Evolutionary conservation across 2,329 filamentous ascomycete species (phyloP).

Genomic region (Sphaerulina vaccinii): DNA sequence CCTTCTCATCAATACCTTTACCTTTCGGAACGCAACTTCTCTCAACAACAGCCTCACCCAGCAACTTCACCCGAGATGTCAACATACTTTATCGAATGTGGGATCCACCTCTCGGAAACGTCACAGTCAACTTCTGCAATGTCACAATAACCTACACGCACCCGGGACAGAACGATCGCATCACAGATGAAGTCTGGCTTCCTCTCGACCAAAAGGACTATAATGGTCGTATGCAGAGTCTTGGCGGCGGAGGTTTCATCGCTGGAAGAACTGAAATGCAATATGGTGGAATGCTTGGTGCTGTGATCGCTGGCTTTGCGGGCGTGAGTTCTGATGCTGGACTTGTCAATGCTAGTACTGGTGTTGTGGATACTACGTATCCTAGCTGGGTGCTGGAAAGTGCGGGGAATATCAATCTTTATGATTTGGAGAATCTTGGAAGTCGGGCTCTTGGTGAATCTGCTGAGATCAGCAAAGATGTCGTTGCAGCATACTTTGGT

Average conservation of each 20-base stretch:
- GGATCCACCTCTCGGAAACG: background rate
- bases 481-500: constrained; percentile 35
- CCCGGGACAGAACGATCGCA: constrained; percentile 35
- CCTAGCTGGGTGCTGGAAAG: constrained; percentile 19
- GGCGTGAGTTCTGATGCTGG: constrained; percentile 32
- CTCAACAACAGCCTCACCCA: background rate
- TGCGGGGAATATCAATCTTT: constrained; percentile 35
- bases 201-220: constrained; percentile 33
- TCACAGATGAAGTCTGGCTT: constrained; percentile 37
- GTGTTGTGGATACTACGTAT: background rate
- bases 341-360: constrained; percentile 2
- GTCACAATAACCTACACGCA: constrained; percentile 41
- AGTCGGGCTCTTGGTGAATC: constrained; percentile 32
- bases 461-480: constrained; percentile 28
- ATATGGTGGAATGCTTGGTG: constrained; percentile 14
- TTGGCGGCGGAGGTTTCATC: constrained; percentile 41
- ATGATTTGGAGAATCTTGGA: constrained; percentile 35
- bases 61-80: background rate
- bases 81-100: background rate
- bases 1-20: background rate
- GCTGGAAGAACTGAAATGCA: constrained; percentile 15
- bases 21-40: background rate
- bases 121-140: constrained; percentile 33
- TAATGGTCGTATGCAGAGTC: constrained; percentile 39
- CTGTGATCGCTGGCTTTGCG: constrained; percentile 25